Base-by-base conservation (phyloP, 768 basidiomycete genomes). In the Tricholoma furcatifolium region DNA sequence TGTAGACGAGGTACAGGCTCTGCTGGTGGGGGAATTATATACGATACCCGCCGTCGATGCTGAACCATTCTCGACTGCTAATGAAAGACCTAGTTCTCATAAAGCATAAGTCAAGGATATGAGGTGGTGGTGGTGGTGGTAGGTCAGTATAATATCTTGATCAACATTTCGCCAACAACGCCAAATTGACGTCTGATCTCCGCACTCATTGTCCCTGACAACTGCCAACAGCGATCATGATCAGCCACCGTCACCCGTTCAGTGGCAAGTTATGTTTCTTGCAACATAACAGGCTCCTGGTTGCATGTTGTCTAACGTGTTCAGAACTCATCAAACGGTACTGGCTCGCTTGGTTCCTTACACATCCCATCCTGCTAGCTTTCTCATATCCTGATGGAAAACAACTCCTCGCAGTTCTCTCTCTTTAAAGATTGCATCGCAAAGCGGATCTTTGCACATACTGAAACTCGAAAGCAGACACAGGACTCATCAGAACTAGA, bases 11-110 rank as follows among this genome's bases (percentile, higher is more conserved):
- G 86, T 20, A 85, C 78, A 3, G 78, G 73, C 11, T 81, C 79
- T 1, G 73, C 58, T 10, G 94, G 86, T 1, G 88, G 75, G 3
- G 93, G 91, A 34, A 97, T 82, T 50, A 94, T 85, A 67, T 95
- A 97, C 49, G 93, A 94, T 24, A 97, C 83, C 62, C 93, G 79
- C 57, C 84, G 79, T 64, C 79, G 76, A 52, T 78, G 64, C 51
- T 81, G 80, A 46, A 71, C 66, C 76, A 76, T 71, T 46, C 44
- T 42, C 57, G 41, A 56, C 48, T 31, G 36, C 32, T 42, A 32
- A 40, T 35, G 21, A 32, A 47, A 43, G 20, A 11, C 12, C 40
- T 46, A 40, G 47, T 39, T 35, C 6, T 50, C 51, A 45, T 45
- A n/a, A 18, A 40, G 5, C 44, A 53, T 46, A 53, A 6, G 39